Conservation (phyloP, 2,329 filamentous ascomycete genomes). For the Cladosporium sp. region DNA sequence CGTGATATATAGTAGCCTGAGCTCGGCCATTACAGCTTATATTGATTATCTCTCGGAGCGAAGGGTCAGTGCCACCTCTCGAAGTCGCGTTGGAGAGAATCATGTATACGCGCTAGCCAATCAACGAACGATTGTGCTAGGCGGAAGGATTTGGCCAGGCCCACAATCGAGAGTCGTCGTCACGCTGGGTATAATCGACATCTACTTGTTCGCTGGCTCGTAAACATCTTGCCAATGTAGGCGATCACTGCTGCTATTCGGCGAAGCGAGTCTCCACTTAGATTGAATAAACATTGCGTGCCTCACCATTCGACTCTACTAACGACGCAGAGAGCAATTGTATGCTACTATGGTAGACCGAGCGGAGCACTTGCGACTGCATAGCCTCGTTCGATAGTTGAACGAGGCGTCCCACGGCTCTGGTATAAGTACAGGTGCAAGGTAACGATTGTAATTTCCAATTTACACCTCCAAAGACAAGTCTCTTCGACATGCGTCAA, state of each 20-base stretch:
- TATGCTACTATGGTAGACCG: background rate
- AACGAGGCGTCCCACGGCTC: too few relatives aligned
- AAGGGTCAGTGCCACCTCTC: background rate
- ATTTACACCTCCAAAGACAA: background rate
- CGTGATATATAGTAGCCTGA: background rate
- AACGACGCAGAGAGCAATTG: background rate
- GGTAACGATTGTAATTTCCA: background rate
- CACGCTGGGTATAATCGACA: background rate
- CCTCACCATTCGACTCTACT: background rate
- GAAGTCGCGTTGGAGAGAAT: background rate
- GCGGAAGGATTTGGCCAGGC: background rate
- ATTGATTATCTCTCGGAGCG: background rate
- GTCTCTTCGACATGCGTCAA: background rate
- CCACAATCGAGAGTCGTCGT: background rate
- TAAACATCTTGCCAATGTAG: background rate
- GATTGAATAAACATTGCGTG: background rate
- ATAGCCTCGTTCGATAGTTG: background rate
- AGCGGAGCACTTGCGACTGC: background rate
- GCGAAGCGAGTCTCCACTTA: background rate
- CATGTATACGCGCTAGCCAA: background rate
- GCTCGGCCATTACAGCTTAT: background rate
- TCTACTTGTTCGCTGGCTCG: background rate
- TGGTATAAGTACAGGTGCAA: background rate
- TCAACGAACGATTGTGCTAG: background rate
- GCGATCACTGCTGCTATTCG: background rate